Evolutionary conservation across 495 filamentous ascomycete genomes (phyloP), one percentile per base, ranked within the genome.

Genomic region (Aspergillus cavernicola): DNA sequence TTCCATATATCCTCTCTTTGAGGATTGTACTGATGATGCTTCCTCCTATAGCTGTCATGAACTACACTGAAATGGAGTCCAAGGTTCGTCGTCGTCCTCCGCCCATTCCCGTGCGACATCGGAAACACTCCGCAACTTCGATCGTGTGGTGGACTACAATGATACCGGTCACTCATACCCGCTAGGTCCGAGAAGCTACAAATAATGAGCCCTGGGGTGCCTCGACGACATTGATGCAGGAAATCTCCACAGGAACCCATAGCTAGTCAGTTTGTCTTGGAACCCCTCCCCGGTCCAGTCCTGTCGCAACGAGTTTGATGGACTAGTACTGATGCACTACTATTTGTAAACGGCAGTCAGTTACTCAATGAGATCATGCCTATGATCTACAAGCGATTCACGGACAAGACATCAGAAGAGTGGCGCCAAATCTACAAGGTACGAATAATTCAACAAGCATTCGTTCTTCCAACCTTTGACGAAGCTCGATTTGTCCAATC

Each of bases 371-470:
- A 99, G 70, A 97, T 99, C 66, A 99, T 99, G 93, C 93, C 93
- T 40, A 89, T 99, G 89, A 96, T 99, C 60, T 99, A 99, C 77
- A 95, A 95, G 65, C 87, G 93, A 41, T 99, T 99, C 64, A 99
- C 93, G 48, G 93, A 99, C 66, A 99, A 99, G 74, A 80, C 89
- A 16, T 91, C 95, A 38, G 93, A 99, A 66, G 93, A 99, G 70
- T 99, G 93, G 93, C 84, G 95, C 56, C 93, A 99, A 68, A 99
- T 97, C 55, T 99, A 97, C 77, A 99, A 99, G 79, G 85, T 86
- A 60, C 7, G 35, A 20, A 28, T 6, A 1, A 37, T 35, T 4
- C 19, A 47, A 31, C 35, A 18, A 22, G 1, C 10, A 18, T 46
- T 18, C 9, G 20, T 19, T 29, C 23, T 12, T 2, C 9, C 6